Conservation (phyloP, 768 basidiomycete genomes). For the Trametes cinnabarina region DNA sequence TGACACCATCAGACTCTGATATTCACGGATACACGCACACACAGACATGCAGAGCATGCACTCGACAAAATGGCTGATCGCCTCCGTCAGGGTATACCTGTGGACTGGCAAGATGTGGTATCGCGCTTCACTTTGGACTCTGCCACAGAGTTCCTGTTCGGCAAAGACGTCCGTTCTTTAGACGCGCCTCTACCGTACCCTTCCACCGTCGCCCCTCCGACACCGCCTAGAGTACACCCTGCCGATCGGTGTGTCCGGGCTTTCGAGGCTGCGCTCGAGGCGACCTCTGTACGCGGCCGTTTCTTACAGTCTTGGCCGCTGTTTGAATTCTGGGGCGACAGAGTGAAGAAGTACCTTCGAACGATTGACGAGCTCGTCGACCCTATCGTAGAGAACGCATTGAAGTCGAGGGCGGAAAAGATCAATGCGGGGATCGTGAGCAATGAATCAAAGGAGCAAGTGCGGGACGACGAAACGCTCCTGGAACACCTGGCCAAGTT, state of each 20-base stretch:
- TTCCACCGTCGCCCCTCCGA: background rate
- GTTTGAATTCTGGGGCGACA: conserved; percentile 51
- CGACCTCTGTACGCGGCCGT: conserved; percentile 38
- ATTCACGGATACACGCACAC: no score
- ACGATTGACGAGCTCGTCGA: conserved; percentile 51
- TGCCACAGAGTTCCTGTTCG: conserved; percentile 34
- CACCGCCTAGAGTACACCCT: background rate
- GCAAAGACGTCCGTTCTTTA: conserved; percentile 26
- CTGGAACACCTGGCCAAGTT: conserved; percentile 51
- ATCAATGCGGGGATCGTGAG: background rate
- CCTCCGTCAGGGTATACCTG: conserved; percentile 44
- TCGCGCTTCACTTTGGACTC: conserved; percentile 31
- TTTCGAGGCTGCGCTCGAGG: conserved; percentile 48
- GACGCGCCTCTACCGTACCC: conserved; percentile 23
- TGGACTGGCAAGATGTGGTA: conserved; percentile 39
- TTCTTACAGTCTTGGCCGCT: conserved; percentile 51
- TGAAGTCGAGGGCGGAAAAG: conserved; percentile 37
- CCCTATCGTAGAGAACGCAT: conserved; percentile 49
- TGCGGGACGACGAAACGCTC: conserved; percentile 29
- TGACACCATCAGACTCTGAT: no score
- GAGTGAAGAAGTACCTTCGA: conserved; percentile 42
- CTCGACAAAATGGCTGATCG: conserved; percentile 44
- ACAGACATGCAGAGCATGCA: conserved; percentile 27
- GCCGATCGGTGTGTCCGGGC: conserved; percentile 42
- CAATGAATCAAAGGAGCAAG: conserved; percentile 14